A percentile compares a stretch with the other conserved stretches of the same genome.
Evolutionary conservation across 2,329 filamentous ascomycete genomes (phyloP).

Genomic region (Trichoderma citrinoviride): DNA sequence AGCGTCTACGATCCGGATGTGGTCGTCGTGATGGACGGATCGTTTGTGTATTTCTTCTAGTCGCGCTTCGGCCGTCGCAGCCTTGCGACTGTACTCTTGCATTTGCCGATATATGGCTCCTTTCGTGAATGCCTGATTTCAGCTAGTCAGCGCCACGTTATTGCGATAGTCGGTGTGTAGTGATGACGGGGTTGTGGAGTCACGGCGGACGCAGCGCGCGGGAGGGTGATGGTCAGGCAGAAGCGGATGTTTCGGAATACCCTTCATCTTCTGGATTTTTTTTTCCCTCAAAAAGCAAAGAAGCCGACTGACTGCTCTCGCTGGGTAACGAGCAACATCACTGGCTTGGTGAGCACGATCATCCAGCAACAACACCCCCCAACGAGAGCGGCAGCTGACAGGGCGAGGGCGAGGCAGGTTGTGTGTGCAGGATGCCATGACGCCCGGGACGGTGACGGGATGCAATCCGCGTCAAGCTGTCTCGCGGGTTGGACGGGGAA

Average conservation of each 20-base stretch:
- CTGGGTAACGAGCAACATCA: slow-evolving; percentile 36
- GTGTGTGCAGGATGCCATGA: not conserved
- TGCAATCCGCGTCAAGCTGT: not conserved
- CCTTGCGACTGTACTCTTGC: slow-evolving; percentile 95
- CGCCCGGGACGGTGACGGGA: not conserved
- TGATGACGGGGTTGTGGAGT: slow-evolving; percentile 13
- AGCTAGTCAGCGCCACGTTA: slow-evolving; percentile 20
- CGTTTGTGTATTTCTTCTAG: slow-evolving; percentile 77
- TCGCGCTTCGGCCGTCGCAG: slow-evolving; percentile 74
- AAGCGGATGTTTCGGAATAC: slow-evolving; percentile 10
- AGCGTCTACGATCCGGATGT: slow-evolving; percentile 82
- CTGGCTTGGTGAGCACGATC: slow-evolving; percentile 39
- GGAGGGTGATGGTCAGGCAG: slow-evolving; percentile 17
- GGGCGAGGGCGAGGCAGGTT: slow-evolving; percentile 13
- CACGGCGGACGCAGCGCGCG: slow-evolving; percentile 22
- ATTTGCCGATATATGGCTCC: slow-evolving; percentile 97
- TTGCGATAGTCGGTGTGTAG: slow-evolving; percentile 12
- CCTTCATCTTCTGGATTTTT: not conserved
- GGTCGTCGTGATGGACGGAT: slow-evolving; percentile 83
- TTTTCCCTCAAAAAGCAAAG: slow-evolving; percentile 9
- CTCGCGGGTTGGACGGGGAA: slow-evolving; percentile 17
- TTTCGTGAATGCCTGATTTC: slow-evolving; percentile 54
- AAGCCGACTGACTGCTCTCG: slow-evolving; percentile 33
- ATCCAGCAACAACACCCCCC: slow-evolving; percentile 32
- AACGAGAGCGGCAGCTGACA: slow-evolving; percentile 28